Conservation (phyloP, 352 stramenopile species). For the Plasmopara halstedii region DNA sequence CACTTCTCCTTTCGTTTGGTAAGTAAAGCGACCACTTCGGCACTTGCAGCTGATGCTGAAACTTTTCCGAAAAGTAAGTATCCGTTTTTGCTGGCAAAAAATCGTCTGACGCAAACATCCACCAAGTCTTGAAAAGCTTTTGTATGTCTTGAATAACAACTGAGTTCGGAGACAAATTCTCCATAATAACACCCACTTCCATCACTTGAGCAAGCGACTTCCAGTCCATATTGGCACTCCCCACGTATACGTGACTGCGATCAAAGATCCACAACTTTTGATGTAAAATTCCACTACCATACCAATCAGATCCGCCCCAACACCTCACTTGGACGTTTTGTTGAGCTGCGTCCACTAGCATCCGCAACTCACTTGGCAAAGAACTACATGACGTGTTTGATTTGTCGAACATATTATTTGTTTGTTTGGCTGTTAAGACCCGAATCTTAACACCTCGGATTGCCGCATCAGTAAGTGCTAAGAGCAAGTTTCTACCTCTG, state of each 20-base stretch:
- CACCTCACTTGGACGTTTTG: slow-evolving; percentile 37
- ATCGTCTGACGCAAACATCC: slow-evolving; percentile 40
- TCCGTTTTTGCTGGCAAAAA: slow-evolving; percentile 22
- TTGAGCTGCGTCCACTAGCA: slow-evolving; percentile 25
- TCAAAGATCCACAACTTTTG: slow-evolving; percentile 83
- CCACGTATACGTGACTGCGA: slow-evolving; percentile 52
- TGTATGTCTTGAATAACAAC: slow-evolving; percentile 44
- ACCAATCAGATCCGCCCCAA: slow-evolving; percentile 67
- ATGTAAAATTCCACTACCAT: slow-evolving; percentile 70
- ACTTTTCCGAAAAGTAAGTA: slow-evolving; percentile 49
- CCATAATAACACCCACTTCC: slow-evolving; percentile 68
- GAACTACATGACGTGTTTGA: slow-evolving; percentile 20
- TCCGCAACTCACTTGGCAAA: slow-evolving; percentile 52
- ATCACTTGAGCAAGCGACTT: slow-evolving; percentile 80
- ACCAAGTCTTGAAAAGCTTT: slow-evolving; percentile 68
- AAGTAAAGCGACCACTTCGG: slow-evolving; percentile 55
- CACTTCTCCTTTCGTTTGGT: slow-evolving; percentile 14
- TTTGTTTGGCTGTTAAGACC: slow-evolving; percentile 37
- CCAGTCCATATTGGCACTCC: slow-evolving; percentile 84
- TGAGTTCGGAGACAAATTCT: slow-evolving; percentile 29
- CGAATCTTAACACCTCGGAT: slow-evolving; percentile 45
- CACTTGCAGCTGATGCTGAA: slow-evolving; percentile 48
- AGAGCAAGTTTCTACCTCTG: slow-evolving; percentile 41
- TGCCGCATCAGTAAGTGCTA: slow-evolving; percentile 39
- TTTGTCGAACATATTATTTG: slow-evolving; percentile 4